Percentiles rank a stretch among this genome's conserved stretches.
These are phyloP conservation scores for Talaromyces thailandensis DNA, from an alignment of 495 filamentous ascomycete genomes.

Conservation along the genomic window DNA sequence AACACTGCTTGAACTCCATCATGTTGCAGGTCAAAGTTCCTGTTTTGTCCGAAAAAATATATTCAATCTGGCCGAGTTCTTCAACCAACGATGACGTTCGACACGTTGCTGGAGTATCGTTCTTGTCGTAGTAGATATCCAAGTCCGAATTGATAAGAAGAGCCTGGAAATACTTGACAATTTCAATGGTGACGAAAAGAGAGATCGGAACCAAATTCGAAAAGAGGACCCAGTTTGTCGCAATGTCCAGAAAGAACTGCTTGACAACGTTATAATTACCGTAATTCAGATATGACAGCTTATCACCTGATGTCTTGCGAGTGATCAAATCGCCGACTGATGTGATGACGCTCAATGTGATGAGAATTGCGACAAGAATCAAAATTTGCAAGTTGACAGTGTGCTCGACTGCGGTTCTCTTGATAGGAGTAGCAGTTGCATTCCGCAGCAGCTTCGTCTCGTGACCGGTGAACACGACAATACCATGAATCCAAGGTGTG, in stretches of 20 bases:
- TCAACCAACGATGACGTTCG: slow-evolving; percentile 94
- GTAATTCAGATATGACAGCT: slow-evolving; percentile 65
- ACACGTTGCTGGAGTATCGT: slow-evolving; percentile 91
- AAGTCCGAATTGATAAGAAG: slow-evolving; percentile 94
- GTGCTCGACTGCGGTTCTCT: slow-evolving; percentile 88
- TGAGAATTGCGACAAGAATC: slow-evolving; percentile 75
- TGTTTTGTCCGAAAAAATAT: slow-evolving; percentile 98
- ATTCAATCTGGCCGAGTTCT: slow-evolving; percentile 96
- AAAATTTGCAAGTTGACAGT: slow-evolving; percentile 91
- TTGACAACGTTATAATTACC: slow-evolving; percentile 50
- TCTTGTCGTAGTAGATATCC: slow-evolving; percentile 96
- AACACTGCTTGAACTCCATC: slow-evolving; percentile 97
- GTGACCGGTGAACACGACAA: slow-evolving; percentile 96
- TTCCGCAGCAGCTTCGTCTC: slow-evolving; percentile 99
- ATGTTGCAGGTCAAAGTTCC: slow-evolving; percentile 97
- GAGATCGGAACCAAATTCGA: slow-evolving; percentile 95
- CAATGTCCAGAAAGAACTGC: slow-evolving; percentile 89
- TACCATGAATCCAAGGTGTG: slow-evolving; percentile 94
- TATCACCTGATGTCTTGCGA: slow-evolving; percentile 45
- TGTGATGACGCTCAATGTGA: slow-evolving; percentile 77
- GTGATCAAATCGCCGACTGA: slow-evolving; percentile 86
- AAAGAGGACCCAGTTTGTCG: slow-evolving; percentile 99
- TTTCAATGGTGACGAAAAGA: slow-evolving; percentile 93
- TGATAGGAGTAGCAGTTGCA: slow-evolving; percentile 94
- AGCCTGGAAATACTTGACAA: slow-evolving; percentile 97